These are phyloP conservation scores for Aspergillus pseudonomiae DNA, from an alignment of 2,329 filamentous ascomycete species.

Conservation along the genomic window DNA sequence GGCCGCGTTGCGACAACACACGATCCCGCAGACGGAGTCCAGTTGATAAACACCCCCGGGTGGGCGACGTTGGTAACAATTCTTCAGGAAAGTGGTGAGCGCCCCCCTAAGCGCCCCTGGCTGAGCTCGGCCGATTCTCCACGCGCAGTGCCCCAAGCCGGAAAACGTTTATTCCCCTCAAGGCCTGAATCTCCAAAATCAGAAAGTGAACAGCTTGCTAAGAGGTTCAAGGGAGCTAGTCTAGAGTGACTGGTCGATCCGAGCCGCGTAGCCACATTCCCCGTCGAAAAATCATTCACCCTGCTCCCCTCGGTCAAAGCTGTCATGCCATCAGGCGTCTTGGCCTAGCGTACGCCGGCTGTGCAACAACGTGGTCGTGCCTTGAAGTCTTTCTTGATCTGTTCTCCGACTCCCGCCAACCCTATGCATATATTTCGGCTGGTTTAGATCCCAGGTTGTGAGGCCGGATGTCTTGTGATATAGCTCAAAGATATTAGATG, in stretches of 20 bases:
- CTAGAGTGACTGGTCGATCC: constrained; percentile 43
- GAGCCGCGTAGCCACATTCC: constrained; percentile 7
- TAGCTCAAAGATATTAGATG: neutral
- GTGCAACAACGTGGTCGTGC: neutral
- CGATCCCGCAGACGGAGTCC: constrained; percentile 77
- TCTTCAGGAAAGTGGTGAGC: constrained; percentile 96
- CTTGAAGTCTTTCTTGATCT: neutral
- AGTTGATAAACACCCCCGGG: constrained; percentile 82
- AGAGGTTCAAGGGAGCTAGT: constrained; percentile 66
- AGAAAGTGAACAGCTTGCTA: constrained; percentile 64
- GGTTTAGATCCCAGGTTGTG: neutral
- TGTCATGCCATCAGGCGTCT: neutral
- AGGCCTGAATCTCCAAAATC: constrained; percentile 46
- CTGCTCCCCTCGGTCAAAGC: constrained; percentile 1
- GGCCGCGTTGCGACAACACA: constrained; percentile 82
- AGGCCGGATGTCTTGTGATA: neutral
- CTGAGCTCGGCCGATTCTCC: constrained; percentile 44
- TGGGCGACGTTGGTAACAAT: constrained; percentile 95
- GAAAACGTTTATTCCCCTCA: constrained; percentile 38
- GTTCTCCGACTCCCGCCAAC: neutral
- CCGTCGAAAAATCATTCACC: constrained; percentile 3
- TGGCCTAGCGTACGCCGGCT: neutral
- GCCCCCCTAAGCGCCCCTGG: constrained; percentile 73
- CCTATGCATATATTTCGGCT: neutral
- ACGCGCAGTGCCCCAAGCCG: constrained; percentile 35